Conservation (phyloP, 345 rosid species). For the rapeseed (Brassica napus) region Da-Ae NC_063438.1:26093501-26094000, state of each 20-base stretch:
- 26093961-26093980: conserved; percentile 44
- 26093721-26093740: not conserved
- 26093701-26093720: conserved; percentile 25
- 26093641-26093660: conserved; percentile 3
- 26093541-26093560: not conserved
- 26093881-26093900: conserved; percentile 61
- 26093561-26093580: not conserved
- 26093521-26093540: conserved; percentile 18
- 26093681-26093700: conserved; percentile 10
- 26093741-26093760: not conserved
- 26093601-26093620: conserved; percentile 2
- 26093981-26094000: conserved; percentile 44
- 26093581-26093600: not conserved
- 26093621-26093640: conserved; percentile 4
- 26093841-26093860: not conserved
- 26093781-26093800: conserved; percentile 27
- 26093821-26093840: conserved; percentile 36
- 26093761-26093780: too few relatives aligned
- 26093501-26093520: conserved; percentile 54
- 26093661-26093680: not conserved
- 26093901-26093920: conserved; percentile 27
- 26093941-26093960: conserved; percentile 56
- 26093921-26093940: conserved; percentile 6
- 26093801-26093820: conserved; percentile 39
- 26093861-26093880: conserved; percentile 24